Evolutionary conservation across 352 stramenopile species (phyloP).

Genomic region (Globisporangium spinosum): DNA sequence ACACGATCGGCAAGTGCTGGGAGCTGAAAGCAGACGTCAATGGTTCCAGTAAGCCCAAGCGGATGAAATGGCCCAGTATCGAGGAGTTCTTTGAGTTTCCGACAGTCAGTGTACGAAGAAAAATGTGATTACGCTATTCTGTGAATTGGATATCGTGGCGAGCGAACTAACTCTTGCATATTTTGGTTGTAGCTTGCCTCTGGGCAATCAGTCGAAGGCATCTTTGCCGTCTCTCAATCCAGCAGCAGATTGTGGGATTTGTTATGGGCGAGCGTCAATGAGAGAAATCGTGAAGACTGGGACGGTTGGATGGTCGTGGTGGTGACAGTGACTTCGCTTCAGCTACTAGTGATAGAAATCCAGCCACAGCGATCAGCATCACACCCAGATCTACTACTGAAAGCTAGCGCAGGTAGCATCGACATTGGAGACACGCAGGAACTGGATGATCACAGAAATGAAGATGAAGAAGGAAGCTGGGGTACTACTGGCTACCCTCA

Average conservation of each 20-base stretch:
- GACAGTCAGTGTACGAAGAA: slow-evolving; percentile 19
- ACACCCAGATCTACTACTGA: background rate
- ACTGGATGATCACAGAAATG: background rate
- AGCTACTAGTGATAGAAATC: slow-evolving; percentile 1
- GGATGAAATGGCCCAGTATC: slow-evolving; percentile 36
- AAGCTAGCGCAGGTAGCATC: background rate
- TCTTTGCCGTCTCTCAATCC: background rate
- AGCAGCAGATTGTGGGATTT: background rate
- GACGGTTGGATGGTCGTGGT: slow-evolving; percentile 6
- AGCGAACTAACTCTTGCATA: background rate
- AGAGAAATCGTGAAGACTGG: background rate
- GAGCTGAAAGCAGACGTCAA: slow-evolving; percentile 5
- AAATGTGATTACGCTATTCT: background rate
- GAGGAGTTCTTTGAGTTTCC: slow-evolving; percentile 37
- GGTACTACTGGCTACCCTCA: background rate
- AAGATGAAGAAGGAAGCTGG: background rate
- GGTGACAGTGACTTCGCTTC: slow-evolving; percentile 8
- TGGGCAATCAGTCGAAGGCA: background rate
- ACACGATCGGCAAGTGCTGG: slow-evolving; percentile 32
- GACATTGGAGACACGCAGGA: background rate
- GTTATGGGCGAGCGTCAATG: background rate
- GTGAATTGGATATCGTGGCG: background rate
- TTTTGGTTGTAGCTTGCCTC: background rate
- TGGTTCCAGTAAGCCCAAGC: background rate
- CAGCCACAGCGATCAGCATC: background rate